Percentiles rank a stretch among this genome's conserved stretches.
phyloP scores from a whole-genome alignment of 2,329 filamentous ascomycete genomes.

The Taxawa tesnikishii region DNA sequence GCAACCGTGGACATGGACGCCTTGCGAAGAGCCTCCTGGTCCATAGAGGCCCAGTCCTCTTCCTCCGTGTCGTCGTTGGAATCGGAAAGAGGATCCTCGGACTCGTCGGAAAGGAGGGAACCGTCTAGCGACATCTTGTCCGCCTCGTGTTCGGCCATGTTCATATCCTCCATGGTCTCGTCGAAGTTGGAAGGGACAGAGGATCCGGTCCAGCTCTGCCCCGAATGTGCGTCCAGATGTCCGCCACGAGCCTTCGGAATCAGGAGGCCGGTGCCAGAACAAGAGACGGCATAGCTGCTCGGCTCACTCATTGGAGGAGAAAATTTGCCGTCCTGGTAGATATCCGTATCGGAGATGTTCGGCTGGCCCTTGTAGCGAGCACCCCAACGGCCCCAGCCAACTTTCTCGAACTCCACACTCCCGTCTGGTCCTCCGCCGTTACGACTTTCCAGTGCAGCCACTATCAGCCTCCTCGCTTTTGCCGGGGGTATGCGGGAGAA shows the following conservation, averaged over 20 bases:
- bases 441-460: conserved; percentile 80
- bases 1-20: conserved; percentile 30
- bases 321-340: conserved; percentile 21
- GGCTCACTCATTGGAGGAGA: conserved; percentile 41
- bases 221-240: background rate
- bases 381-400: conserved; percentile 95
- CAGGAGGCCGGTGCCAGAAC: conserved; percentile 18
- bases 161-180: conserved; percentile 32
- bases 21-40: conserved; percentile 70
- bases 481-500: conserved; percentile 80
- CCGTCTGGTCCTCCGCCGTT: conserved; percentile 47
- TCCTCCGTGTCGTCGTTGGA: conserved; percentile 70
- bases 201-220: conserved; percentile 9
- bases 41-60: conserved; percentile 88
- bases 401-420: conserved; percentile 81
- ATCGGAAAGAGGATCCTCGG: conserved; percentile 36
- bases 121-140: conserved; percentile 90
- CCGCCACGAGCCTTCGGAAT: conserved; percentile 11
- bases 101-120: conserved; percentile 60
- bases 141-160: conserved; percentile 71
- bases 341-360: conserved; percentile 19
- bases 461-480: conserved; percentile 82
- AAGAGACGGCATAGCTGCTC: conserved; percentile 20
- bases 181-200: conserved; percentile 9
- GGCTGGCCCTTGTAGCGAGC: conserved; percentile 61